Evolutionary conservation across 2,329 filamentous ascomycete species (phyloP), one percentile per base, ranked within the genome.

Genomic region (Decorospora gaudefroyi): DNA sequence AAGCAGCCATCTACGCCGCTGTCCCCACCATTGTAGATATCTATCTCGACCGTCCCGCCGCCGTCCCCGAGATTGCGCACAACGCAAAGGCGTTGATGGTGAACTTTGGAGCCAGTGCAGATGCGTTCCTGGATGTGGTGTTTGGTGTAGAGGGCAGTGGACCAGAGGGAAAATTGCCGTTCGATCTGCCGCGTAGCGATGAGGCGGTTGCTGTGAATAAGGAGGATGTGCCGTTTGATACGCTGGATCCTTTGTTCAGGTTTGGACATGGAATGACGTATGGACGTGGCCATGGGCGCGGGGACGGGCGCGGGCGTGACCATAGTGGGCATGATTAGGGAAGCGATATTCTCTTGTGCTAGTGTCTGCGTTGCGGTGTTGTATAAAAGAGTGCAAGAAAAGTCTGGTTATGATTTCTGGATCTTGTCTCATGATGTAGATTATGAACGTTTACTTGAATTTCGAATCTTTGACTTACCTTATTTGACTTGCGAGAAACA

Each of bases 101-200:
- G 7, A 74, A 67, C 49, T 76, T 67, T 37, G 74, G 74, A 0
- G 71, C 68, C 22, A 64, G 67, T 11, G 56, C 62, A 0, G 68
- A 74, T 1, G 74, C 74, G 0, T 74, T 76, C 42, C 49, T 78
- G 3, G 75, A 77, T 43, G 62, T 77, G 0, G 46, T 76, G 1
- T 72, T 77, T 40, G 67, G 65, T 0, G 51, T 65, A 6, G 61
- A 69, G 26, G 64, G 61, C 1, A 66, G 63, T 6, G 53, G 57
- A 9, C 76, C 76, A 0, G 53, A 70, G 42, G 76, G 76, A 0
- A 71, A 64, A 57, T 46, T 78, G 44, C 76, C 75, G 0, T 77
- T 77, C 55, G 76, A 79, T 54, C 40, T 79, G 22, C 76, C 77
- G 0, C 54, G 71, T 8, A 76, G 72, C 4, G 69, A 71, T 50